phyloP scores from a whole-genome alignment of 2,329 filamentous ascomycete species.

The Neoascochyta sp. region DNA sequence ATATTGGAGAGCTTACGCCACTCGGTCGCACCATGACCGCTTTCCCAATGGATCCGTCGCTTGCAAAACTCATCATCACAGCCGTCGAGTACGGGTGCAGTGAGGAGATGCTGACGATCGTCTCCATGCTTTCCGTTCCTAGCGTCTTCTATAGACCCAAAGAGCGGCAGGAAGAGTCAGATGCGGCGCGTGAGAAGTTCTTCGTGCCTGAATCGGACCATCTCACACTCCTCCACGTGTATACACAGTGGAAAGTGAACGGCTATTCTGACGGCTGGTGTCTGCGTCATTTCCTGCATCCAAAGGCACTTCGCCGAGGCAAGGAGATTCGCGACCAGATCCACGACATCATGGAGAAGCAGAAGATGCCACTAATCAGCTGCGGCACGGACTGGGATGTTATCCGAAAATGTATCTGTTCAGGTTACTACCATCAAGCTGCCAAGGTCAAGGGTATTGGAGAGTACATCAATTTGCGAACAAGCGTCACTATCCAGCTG shows the following conservation, averaged over 20 bases:
- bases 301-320: slow-evolving; percentile 86
- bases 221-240: slow-evolving; percentile 91
- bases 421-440: slow-evolving; percentile 96
- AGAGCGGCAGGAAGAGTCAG: slow-evolving; percentile 93
- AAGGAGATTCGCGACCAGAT: slow-evolving; percentile 95
- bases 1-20: slow-evolving; percentile 83
- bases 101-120: slow-evolving; percentile 97
- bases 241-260: slow-evolving; percentile 91
- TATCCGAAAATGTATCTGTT: slow-evolving; percentile 93
- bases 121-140: slow-evolving; percentile 95
- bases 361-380: slow-evolving; percentile 81
- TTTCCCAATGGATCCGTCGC: slow-evolving; percentile 95
- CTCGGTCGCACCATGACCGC: slow-evolving; percentile 92
- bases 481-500: slow-evolving; percentile 87
- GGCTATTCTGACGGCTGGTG: slow-evolving; percentile 90
- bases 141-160: slow-evolving; percentile 96
- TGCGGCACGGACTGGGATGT: slow-evolving; percentile 97
- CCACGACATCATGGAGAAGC: slow-evolving; percentile 87
- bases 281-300: slow-evolving; percentile 85
- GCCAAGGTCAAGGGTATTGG: slow-evolving; percentile 94
- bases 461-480: slow-evolving; percentile 95
- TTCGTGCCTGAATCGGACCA: slow-evolving; percentile 98
- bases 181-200: slow-evolving; percentile 93
- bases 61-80: slow-evolving; percentile 92
- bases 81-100: slow-evolving; percentile 86